Evolutionary conservation across 2,329 filamentous ascomycete species (phyloP), one percentile per base, ranked within the genome.

Genomic region (Graphium sp.): DNA sequence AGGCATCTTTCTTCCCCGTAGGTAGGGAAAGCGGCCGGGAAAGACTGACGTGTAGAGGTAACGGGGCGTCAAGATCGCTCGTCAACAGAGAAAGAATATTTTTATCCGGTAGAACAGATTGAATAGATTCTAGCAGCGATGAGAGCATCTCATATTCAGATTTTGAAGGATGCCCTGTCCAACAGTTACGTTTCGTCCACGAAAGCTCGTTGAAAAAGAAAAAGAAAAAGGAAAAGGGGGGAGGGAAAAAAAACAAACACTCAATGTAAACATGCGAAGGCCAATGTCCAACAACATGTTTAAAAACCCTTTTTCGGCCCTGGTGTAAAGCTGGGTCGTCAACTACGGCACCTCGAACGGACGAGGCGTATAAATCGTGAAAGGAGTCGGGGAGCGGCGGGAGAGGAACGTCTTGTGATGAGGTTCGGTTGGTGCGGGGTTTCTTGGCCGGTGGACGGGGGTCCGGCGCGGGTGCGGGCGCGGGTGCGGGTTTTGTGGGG

Each of bases 241-340:
- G 12, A 21, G 7, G 24, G 18, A 26, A n/a, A 8, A 7, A 16
- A 12, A 14, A 58, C 73, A 53, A 62, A 91, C 89, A 98, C 56
- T 95, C 87, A 32, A 93, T 60, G 49, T 92, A 95, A 25, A 95
- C 48, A 52, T 95, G 87, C 19, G 75, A 83, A 2, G 87, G 83
- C 89, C 89, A 98, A 49, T 84, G 82, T 34, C 89, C 89, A 34
- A 74, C 69, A 16, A 87, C 60, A 51, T 98, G 89, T 15, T 87
- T 85, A 27, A 73, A 79, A 32, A 76, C 67, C 23, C 89, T 70
- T 45, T 75, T 82, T 25, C 87, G 74, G 30, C 89, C 89, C 18
- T 77, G 78, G 49, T 98, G 89, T 33, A 95, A 60, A 34, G 64
- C 62, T 1, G 87, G 84, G 45, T 93, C 79, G 52, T 95, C 89